Conservation (phyloP, 1,284 basidiomycete genomes). For the Peniophora sp. region DNA sequence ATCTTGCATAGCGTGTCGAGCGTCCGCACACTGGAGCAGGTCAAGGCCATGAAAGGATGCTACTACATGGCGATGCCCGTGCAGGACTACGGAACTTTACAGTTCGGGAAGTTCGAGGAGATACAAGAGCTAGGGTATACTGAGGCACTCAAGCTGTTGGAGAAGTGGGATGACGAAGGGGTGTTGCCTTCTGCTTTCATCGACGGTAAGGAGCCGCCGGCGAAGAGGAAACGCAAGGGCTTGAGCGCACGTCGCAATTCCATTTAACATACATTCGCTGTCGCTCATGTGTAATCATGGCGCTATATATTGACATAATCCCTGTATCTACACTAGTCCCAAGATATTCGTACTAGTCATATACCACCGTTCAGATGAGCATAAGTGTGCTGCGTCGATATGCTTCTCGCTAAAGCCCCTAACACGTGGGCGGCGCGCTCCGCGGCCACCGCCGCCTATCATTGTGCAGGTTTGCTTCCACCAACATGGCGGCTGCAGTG, state of each 20-base stretch:
- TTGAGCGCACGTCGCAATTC: slow-evolving; percentile 73
- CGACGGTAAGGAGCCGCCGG: slow-evolving; percentile 39
- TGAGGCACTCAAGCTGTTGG: slow-evolving; percentile 67
- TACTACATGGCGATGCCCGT: slow-evolving; percentile 96
- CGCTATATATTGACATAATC: too few species aligned
- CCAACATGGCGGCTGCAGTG: slow-evolving; percentile 6
- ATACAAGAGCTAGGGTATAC: slow-evolving; percentile 80
- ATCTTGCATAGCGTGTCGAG: slow-evolving; percentile 72
- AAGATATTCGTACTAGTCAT: too few species aligned
- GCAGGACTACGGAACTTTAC: slow-evolving; percentile 78
- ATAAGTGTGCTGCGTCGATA: too few species aligned
- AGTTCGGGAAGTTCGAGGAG: slow-evolving; percentile 77
- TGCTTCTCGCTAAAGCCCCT: background rate
- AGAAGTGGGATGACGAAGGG: slow-evolving; percentile 78
- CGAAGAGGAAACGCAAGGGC: slow-evolving; percentile 55
- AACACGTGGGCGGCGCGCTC: background rate
- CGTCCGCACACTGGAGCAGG: slow-evolving; percentile 91
- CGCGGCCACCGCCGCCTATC: background rate
- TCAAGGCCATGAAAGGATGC: slow-evolving; percentile 82
- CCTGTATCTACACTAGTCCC: background rate
- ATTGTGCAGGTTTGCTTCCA: slow-evolving; percentile 17
- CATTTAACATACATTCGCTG: too few species aligned
- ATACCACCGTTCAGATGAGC: too few species aligned
- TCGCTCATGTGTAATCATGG: too few species aligned
- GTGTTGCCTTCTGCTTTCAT: slow-evolving; percentile 68